phyloP scores from a whole-genome alignment of 306 rosid species.

The Amphicarpaea edgeworthii region DNA sequence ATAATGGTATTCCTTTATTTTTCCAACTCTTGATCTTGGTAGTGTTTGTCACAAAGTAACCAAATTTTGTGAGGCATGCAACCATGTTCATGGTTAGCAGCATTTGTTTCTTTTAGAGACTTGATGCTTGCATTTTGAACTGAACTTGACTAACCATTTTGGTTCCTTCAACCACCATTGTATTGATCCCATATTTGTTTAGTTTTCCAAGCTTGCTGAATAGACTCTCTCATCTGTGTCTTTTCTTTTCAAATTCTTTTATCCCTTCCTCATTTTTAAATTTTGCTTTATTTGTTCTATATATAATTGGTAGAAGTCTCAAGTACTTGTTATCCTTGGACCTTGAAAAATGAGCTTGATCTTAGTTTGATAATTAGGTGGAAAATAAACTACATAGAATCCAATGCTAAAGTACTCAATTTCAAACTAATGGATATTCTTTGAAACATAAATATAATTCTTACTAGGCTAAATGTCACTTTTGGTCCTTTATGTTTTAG shows the following conservation, averaged over 20 bases:
- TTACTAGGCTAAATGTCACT: too few relatives aligned
- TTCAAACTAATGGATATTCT: constrained; percentile 21
- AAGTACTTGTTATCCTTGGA: background rate
- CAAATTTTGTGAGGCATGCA: constrained; percentile 24
- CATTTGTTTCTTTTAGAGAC: constrained; percentile 5
- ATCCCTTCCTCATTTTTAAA: constrained; percentile 1
- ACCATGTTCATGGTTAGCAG: constrained; percentile 9
- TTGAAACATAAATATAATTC: background rate
- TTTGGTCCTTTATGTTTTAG: too few relatives aligned
- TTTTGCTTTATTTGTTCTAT: constrained; percentile 3
- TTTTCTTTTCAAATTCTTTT: constrained; percentile 23
- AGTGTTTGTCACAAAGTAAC: constrained; percentile 11
- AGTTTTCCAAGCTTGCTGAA: constrained; percentile 21
- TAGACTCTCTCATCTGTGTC: constrained; percentile 5
- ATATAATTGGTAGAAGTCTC: constrained; percentile 16
- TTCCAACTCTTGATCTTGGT: constrained; percentile 25
- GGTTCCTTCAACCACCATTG: background rate
- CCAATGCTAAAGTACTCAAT: constrained; percentile 9
- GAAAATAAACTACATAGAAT: constrained; percentile 12
- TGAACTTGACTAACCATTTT: background rate
- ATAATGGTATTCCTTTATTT: constrained; percentile 22
- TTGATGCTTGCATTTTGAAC: constrained; percentile 8
- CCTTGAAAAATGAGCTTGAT: constrained; percentile 20
- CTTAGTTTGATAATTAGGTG: constrained; percentile 26
- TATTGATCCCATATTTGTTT: constrained; percentile 17